Evolutionary conservation across 2,329 filamentous ascomycete species (phyloP), one percentile per base, ranked within the genome.

Genomic region (Epichloe glyceriae): DNA sequence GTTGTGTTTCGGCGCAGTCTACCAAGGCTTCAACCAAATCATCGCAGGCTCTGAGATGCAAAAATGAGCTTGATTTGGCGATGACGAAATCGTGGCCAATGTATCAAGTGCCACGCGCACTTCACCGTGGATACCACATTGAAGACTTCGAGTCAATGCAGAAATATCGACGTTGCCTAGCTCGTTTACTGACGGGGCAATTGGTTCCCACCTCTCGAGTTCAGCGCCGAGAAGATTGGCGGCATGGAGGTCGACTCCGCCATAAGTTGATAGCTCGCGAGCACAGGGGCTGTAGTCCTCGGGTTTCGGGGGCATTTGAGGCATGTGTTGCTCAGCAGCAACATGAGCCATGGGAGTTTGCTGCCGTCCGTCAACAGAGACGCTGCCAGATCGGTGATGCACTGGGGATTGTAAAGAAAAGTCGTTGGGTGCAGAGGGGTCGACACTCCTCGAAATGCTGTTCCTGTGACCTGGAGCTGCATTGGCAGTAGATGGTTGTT

Each of bases 101-200:
- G 86, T 88, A 64, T 97, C 93, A 43, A 98, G 72, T 2, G 91
- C 91, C 54, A 95, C 70, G 10, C 91, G 82, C n/a, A 95, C 84
- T 68, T 98, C 93, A 5, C 82, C 83, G 59, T 89, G 84, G 42
- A 97, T 86, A 1, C 91, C 91, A 50, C 86, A 94, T 62, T 95
- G 89, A 38, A 98, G 72, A 60, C 88, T 89, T 72, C 89, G 85
- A 0, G 85, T 95, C 40, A 98, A 74, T 19, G 91, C 89, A 57
- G 90, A 85, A 30, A 97, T 84, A 61, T 98, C 91, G 55, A 97
- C 86, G 19, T 88, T 78, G 8, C 91, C 93, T 49, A 97, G 75
- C 59, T 97, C 90, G 20, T 77, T 72, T 17, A 89, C 74, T 2
- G 74, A 71, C 0, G 93, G 91, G 38, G 89, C 75, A 51, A 86